These are phyloP conservation scores for Rubroboletus satanas DNA, from an alignment of 768 basidiomycete genomes.

Conservation along the genomic window DNA sequence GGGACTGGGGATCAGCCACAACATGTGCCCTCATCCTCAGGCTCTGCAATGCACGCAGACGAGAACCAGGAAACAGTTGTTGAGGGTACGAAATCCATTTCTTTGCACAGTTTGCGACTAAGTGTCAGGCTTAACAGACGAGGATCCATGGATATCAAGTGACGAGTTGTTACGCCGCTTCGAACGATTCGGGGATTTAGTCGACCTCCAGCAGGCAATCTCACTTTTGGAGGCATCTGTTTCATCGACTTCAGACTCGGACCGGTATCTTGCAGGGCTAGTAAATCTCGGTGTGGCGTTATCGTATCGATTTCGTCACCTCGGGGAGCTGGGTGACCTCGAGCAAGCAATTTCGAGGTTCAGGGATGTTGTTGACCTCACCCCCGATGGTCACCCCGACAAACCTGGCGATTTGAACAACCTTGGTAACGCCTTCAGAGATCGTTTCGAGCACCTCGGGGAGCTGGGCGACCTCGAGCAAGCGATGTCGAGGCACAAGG, in stretches of 20 bases:
- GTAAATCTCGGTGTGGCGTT: neutral
- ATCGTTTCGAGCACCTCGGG: neutral
- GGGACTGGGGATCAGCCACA: neutral
- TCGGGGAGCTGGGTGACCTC: neutral
- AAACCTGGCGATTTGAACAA: neutral
- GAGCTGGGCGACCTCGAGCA: neutral
- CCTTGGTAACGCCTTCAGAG: neutral
- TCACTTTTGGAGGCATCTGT: neutral
- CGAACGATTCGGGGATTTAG: neutral
- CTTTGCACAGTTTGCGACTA: neutral
- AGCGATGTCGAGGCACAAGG: neutral
- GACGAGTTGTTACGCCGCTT: neutral
- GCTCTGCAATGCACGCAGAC: neutral
- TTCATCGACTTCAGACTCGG: neutral
- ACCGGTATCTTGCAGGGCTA: neutral
- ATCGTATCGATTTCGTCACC: neutral
- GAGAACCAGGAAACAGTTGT: neutral
- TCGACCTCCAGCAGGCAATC: slow-evolving; percentile 3
- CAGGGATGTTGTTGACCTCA: neutral
- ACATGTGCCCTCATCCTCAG: neutral
- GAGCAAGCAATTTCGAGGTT: neutral
- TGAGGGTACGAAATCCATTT: neutral
- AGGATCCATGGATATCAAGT: neutral
- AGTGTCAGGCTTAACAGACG: neutral
- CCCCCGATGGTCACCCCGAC: neutral